A percentile compares a stretch with the other conserved stretches of the same genome.
Conservation (phyloP, 2,329 filamentous ascomycete genomes). For the Chrysoporthe deuterocubensis region DNA sequence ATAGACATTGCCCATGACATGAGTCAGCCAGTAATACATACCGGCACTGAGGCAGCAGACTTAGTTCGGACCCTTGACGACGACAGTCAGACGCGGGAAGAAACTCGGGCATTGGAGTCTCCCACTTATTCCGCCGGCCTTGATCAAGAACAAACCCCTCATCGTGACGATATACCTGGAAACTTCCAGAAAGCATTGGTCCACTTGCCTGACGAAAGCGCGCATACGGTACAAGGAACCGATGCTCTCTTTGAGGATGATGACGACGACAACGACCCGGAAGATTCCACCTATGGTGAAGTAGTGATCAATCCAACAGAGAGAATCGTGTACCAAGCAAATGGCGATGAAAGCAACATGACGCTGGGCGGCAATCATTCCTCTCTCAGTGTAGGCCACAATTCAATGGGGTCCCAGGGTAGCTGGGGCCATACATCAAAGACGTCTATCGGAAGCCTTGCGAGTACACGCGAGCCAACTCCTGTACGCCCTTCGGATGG, state of each 20-base stretch:
- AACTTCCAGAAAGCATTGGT: constrained; percentile 12
- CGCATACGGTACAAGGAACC: constrained; percentile 41
- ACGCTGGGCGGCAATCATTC: constrained; percentile 15
- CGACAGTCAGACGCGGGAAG: neutral
- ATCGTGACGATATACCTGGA: constrained; percentile 2
- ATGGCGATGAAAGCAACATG: constrained; percentile 11
- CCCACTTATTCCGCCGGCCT: neutral
- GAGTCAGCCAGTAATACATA: neutral
- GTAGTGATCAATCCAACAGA: constrained; percentile 13
- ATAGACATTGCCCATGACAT: neutral
- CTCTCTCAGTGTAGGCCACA: constrained; percentile 16
- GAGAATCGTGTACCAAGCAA: constrained; percentile 19
- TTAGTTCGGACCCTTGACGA: neutral
- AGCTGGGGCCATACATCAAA: constrained; percentile 15
- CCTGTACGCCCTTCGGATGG: constrained; percentile 20
- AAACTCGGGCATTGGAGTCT: constrained; percentile 1
- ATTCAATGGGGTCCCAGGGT: constrained; percentile 11
- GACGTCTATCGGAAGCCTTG: constrained; percentile 17
- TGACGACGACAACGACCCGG: constrained; percentile 25
- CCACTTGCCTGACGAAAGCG: constrained; percentile 30
- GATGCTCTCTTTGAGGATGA: constrained; percentile 40
- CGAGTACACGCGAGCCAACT: constrained; percentile 22
- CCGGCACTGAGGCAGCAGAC: neutral
- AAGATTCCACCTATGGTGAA: constrained; percentile 18
- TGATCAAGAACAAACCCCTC: neutral